Evolutionary conservation across 768 basidiomycete species (phyloP).

Genomic region (Leccinum incarnatum): DNA sequence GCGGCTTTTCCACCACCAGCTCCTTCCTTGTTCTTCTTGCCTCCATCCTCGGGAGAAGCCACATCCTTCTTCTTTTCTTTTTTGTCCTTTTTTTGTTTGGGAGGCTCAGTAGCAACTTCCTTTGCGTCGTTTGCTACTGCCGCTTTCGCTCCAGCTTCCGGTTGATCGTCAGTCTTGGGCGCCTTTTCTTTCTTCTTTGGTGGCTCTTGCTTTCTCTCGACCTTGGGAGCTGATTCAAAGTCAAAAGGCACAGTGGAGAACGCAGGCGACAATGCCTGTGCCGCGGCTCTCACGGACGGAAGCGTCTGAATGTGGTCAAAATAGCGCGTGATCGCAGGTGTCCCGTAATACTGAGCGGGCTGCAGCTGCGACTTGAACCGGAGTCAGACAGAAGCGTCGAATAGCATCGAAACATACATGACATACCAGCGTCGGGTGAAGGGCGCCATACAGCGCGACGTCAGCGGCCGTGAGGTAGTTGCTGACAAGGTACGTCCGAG

Average conservation of each 20-base stretch:
- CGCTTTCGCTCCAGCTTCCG: slow-evolving; percentile 24
- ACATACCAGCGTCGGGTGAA: slow-evolving; percentile 79
- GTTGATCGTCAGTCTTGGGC: slow-evolving; percentile 32
- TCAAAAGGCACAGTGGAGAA: slow-evolving; percentile 66
- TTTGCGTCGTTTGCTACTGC: slow-evolving; percentile 33
- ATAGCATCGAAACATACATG: neutral
- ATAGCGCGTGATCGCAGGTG: slow-evolving; percentile 86
- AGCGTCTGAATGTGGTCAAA: slow-evolving; percentile 90
- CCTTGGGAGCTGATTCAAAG: slow-evolving; percentile 68
- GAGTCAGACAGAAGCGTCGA: slow-evolving; percentile 8
- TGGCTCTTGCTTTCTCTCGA: slow-evolving; percentile 68
- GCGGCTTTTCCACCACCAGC: slow-evolving; percentile 32
- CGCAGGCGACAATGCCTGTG: slow-evolving; percentile 47
- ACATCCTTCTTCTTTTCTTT: slow-evolving; percentile 62
- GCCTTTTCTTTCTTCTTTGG: slow-evolving; percentile 77
- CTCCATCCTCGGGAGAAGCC: slow-evolving; percentile 33
- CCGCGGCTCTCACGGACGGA: slow-evolving; percentile 57
- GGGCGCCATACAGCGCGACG: slow-evolving; percentile 83
- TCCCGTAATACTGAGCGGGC: slow-evolving; percentile 70
- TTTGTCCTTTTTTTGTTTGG: slow-evolving; percentile 32
- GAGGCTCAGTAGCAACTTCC: slow-evolving; percentile 37
- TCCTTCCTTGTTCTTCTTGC: slow-evolving; percentile 42
- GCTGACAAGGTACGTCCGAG: slow-evolving; percentile 82
- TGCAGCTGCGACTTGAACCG: slow-evolving; percentile 60
- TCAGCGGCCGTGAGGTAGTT: slow-evolving; percentile 89